Evolutionary conservation across 176 grass and related monocot genomes (phyloP), one percentile per base, ranked within the genome.

Genomic region (Avena eriantha): DNA sequence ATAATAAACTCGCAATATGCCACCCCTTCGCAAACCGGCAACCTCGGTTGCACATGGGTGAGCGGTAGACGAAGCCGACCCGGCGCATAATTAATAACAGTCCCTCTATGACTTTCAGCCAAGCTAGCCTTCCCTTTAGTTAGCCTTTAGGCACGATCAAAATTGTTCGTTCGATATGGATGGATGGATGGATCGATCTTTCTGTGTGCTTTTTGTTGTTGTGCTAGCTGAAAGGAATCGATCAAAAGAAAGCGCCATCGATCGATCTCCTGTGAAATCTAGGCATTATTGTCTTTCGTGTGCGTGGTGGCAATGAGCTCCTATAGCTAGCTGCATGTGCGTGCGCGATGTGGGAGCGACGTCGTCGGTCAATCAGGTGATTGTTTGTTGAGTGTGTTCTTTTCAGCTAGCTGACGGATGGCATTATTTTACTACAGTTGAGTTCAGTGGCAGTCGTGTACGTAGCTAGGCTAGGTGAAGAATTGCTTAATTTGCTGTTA

Each of bases 71-170:
- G 73, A 90, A 71, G 51, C 45, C 83, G 72, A 86, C 83, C 79
- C 14, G 46, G 46, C 15, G 59, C 83, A 55, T 85, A 85, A 34
- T 90, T 79, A 70, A 83, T 79, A 70, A 83, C 80, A 83, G 89
- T 21, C 64, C 5, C 64, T 75, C 43, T 61, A 60, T 8, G 21
- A 0, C 50, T 0, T 54, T 29, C 29, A 29, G 29, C 29, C 29
- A 29, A 29, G 29, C 29, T 29, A 65, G 39, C 39, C 34, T 53
- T 55, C 46, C 8, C 10, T 48, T 48, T 48, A 9, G 1, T 10
- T 47, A 12, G 46, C 46, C 46, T 48, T 48, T 48, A 48, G 46
- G 46, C 10, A 47, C 46, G 10, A 47, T 47, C 46, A 47, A 2
- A 8, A 7, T 56, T 56, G 16, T 56, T 56, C 36, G 5, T 41